A percentile compares a stretch with the other conserved stretches of the same genome.
These are phyloP conservation scores for Akebia trifoliata DNA, from an alignment of 164 flowering plant genomes.

Conservation along the genomic window DNA sequence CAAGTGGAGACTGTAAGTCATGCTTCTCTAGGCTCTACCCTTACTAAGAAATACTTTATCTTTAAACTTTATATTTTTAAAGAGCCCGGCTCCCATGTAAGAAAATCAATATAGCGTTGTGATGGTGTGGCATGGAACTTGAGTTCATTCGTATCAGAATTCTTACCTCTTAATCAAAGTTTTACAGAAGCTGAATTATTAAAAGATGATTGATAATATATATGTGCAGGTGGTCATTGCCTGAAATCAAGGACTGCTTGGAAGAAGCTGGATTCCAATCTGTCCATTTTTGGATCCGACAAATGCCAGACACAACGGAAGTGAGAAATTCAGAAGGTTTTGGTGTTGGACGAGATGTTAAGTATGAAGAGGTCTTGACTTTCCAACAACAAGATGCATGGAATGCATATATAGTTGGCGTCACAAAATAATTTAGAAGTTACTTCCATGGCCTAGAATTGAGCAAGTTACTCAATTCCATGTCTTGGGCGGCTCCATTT, in stretches of 20 bases:
- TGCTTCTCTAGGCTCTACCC: background rate
- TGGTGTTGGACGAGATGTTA: constrained; percentile 49
- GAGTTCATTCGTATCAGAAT: background rate
- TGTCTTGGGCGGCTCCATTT: too few relatives aligned
- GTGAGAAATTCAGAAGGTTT: constrained; percentile 47
- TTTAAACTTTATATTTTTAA: too few relatives aligned
- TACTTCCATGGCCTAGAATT: background rate
- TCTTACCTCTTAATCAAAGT: background rate
- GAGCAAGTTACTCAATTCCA: too few relatives aligned
- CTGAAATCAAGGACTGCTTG: constrained; percentile 87
- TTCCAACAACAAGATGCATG: constrained; percentile 86
- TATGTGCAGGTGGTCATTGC: constrained; percentile 76
- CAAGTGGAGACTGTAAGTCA: constrained; percentile 91
- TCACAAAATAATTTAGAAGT: constrained; percentile 24
- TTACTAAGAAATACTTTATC: too few relatives aligned
- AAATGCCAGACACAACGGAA: constrained; percentile 66
- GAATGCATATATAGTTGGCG: constrained; percentile 91
- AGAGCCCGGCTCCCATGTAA: too few relatives aligned
- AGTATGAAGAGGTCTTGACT: constrained; percentile 69
- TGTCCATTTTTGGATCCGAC: constrained; percentile 81
- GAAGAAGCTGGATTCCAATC: constrained; percentile 80
- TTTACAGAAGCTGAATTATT: background rate
- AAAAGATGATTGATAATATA: background rate
- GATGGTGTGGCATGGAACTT: too few relatives aligned
- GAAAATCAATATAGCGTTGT: too few relatives aligned